These are phyloP conservation scores for Boletus sp. DNA, from an alignment of 768 basidiomycete genomes.

Conservation along the genomic window DNA sequence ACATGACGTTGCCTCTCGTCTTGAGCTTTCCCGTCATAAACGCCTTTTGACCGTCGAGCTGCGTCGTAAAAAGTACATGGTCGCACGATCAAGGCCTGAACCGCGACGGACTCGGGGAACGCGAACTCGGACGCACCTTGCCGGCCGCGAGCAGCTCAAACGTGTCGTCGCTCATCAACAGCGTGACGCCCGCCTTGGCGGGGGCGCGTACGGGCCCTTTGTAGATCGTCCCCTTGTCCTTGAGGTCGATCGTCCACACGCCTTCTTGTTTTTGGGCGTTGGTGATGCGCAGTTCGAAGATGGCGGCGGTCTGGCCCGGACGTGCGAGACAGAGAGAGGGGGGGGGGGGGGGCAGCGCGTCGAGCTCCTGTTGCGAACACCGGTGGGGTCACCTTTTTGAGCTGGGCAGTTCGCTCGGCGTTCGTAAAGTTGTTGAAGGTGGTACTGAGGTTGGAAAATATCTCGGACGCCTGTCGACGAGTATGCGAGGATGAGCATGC, in stretches of 20 bases:
- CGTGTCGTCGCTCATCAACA: slow-evolving; percentile 75
- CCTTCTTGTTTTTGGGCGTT: slow-evolving; percentile 69
- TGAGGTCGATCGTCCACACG: slow-evolving; percentile 91
- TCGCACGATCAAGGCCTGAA: no score
- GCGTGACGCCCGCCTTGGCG: slow-evolving; percentile 79
- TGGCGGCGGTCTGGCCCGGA: slow-evolving; percentile 66
- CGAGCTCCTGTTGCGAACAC: no score
- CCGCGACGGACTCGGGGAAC: no score
- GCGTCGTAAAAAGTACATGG: neutral
- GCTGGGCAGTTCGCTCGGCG: slow-evolving; percentile 60
- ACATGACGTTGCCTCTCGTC: slow-evolving; percentile 90
- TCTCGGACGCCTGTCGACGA: slow-evolving; percentile 59
- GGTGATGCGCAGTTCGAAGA: slow-evolving; percentile 82
- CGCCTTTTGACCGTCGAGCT: slow-evolving; percentile 91
- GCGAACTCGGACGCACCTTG: slow-evolving; percentile 46
- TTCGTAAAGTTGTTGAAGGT: slow-evolving; percentile 56
- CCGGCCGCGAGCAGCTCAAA: slow-evolving; percentile 69
- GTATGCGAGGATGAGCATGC: neutral
- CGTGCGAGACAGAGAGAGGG: no score
- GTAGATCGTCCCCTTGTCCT: slow-evolving; percentile 76
- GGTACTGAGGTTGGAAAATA: slow-evolving; percentile 51
- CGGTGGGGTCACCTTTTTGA: slow-evolving; percentile 58
- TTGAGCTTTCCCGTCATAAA: slow-evolving; percentile 96
- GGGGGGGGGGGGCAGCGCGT: neutral
- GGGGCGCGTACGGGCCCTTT: slow-evolving; percentile 51